Evolutionary conservation across 331 rosid species (phyloP), one percentile per base, ranked within the genome.

Genomic region (Pyrus hybrid): DNA sequence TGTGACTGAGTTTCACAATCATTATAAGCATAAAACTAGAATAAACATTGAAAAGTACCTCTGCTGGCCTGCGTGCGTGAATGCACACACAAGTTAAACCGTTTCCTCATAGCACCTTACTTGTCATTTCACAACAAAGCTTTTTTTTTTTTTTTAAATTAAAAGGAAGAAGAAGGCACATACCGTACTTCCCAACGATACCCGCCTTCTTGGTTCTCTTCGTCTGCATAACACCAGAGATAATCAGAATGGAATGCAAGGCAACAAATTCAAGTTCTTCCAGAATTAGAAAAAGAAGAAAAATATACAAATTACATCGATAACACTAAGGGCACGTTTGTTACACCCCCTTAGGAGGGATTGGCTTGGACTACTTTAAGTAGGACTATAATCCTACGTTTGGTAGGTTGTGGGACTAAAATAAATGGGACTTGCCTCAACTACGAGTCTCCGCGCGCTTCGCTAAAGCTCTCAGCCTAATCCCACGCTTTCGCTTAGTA

Each of bases 121-220:
- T 37, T 37, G 43, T 37, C 43, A 9, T 37, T 37, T 37, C 43
- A 37, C 43, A 37, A 37, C 43, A 37, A 37, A 9, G 43, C 4
- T 37, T 9, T 8, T 35, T 35, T 37, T 29, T 37, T 9, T 2
- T 37, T 9, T 26, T n/a, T n/a, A 0, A 37, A 37, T 8, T 37
- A 37, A 37, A 30, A n/a, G 11, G 17, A 1, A 73, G 35, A 62
- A 18, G 2, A 62, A 0, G 21, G 63, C 25, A 80, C 92, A 21
- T 84, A 88, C 92, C 93, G 53, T 88, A 88, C 79, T 86, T 88
- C 22, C 93, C 90, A 57, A 88, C 93, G 20, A 88, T 82, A 73
- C 93, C 93, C 1, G 88, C 90, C 90, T 86, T 86, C 90, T 88
- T 88, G 80, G 93, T 88, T 88, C 93, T 84, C 87, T 86, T 88